Conservation (phyloP, 2,329 filamentous ascomycete genomes). For the Nemania serpens region DNA sequence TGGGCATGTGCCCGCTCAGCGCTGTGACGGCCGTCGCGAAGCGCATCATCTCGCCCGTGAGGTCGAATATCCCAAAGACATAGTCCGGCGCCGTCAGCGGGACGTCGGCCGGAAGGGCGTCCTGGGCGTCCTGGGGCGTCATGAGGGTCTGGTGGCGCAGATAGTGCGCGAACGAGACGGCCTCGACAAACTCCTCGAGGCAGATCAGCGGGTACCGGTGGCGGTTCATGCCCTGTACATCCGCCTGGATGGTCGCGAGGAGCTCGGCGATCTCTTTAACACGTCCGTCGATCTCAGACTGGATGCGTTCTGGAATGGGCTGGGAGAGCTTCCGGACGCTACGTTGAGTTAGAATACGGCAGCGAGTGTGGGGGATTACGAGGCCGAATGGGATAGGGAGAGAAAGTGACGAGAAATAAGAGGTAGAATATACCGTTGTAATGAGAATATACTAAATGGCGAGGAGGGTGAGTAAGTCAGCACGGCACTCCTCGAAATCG, state of each 20-base stretch:
- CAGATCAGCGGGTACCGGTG: slow-evolving; percentile 87
- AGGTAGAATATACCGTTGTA: slow-evolving; percentile 67
- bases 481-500: neutral
- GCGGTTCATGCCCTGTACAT: slow-evolving; percentile 78
- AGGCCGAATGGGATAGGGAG: no score
- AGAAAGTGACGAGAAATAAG: neutral
- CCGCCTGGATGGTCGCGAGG: slow-evolving; percentile 69
- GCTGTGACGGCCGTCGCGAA: slow-evolving; percentile 91
- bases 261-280: slow-evolving; percentile 72
- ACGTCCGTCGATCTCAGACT: slow-evolving; percentile 71
- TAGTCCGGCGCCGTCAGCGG: slow-evolving; percentile 81
- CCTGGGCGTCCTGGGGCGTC: slow-evolving; percentile 63
- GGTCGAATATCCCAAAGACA: slow-evolving; percentile 86
- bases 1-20: slow-evolving; percentile 62
- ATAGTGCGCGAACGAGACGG: slow-evolving; percentile 87
- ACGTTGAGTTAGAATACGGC: slow-evolving; percentile 13
- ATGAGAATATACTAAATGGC: slow-evolving; percentile 70
- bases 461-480: slow-evolving; percentile 15
- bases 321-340: slow-evolving; percentile 68
- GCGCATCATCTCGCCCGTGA: slow-evolving; percentile 95
- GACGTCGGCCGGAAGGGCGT: slow-evolving; percentile 57
- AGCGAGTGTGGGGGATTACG: neutral
- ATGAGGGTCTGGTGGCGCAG: slow-evolving; percentile 78
- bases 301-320: slow-evolving; percentile 69
- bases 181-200: slow-evolving; percentile 94